Base-by-base conservation (phyloP, 169 alveolate species). In the Babesia gibsoni region DNA sequence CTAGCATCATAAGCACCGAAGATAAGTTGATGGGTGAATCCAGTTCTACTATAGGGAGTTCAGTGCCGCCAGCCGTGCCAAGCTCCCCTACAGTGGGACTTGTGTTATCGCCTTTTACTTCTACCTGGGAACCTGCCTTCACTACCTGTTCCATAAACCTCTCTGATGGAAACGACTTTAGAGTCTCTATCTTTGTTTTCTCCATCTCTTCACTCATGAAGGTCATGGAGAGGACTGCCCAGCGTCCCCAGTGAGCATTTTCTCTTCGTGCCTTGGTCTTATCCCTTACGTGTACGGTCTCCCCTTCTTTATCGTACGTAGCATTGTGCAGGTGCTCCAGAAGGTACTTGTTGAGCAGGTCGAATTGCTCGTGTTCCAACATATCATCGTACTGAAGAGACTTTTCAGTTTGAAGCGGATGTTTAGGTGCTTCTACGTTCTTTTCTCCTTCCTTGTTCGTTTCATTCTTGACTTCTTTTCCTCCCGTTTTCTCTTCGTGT, bases 161-260 rank as follows among this genome's bases (percentile, higher is more conserved):
- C 66, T 90, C 95, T 9, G 95, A 90, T n/a, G 94, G 95, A 32
- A 89, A 75, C 12, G 84, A 56, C 58, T 75, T 68, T 37, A 90
- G 85, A 20, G 83, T 83, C 41, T 81, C 83, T 23, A 87, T 84
- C 23, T 79, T 88, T 30, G 93, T 83, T 32, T 80, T 72, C 52
- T 74, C 85, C 52, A 91, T 91, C 83, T 91, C 91, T 52, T 85
- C 94, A 61, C 94, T 91, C 90, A 90, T 83, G 54, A 91, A 91
- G 16, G 95, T 91, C 42, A 88, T 53, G 22, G 94, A 89, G 33
- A 91, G 67, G 25, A 91, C 95, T 32, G 92, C 88, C 92, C 93
- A 91, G 48, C 87, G 79, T 25, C 83, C 85, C 82, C 73, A 61
- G 43, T 54, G 84, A 4, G 70, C 64, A 22, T 53, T 53, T 27